Base-by-base conservation (phyloP, 2,329 filamentous ascomycete species). In the Pseudogymnoascus sp. region DNA sequence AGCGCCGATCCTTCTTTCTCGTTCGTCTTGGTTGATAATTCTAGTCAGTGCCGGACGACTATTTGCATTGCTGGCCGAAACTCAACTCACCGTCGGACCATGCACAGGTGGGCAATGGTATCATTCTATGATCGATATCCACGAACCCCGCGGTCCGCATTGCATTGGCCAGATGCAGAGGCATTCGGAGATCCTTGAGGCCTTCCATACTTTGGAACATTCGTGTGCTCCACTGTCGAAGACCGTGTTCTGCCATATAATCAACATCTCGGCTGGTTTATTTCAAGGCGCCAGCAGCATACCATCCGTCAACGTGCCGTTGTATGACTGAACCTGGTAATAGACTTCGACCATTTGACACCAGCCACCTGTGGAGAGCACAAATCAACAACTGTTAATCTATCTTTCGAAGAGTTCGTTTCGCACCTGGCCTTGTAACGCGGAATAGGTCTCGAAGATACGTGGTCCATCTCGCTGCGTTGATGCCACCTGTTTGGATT, bases 311-410 rank as follows among this genome's bases (percentile, higher is more conserved):
- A 94, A 75, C n/a, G 83, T 85, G 4, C 91, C 91, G 68, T 90
- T 95, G 67, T 93, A 85, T 0, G 90, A 96, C 72, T 96, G 92
- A 25, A 90, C 85, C 65, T 91, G 90, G 72, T 87, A 87, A 69
- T 95, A 91, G 67, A 92, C 82, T 70, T 96, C 92, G n/a, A 90
- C 83, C 81, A 96, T 86, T 70, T 96, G 91, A 62, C 89, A 81
- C 90, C 91, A 96, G 1, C 92, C 91, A 2, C 86, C 54, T 58
- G 22, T 35, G 30, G 18, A 58, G 16, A 16, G 35, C 43, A 50
- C 25, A 30, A 58, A 28, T 58, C 35, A 58, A 30, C 22, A 37
- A 8, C 54, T 58, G 18, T 8, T 16, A 58, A 22, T 35, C 54
- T 22, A 58, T 30, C 20, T 18, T 50, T 30, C n/a, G 54, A 37